Base-by-base conservation (phyloP, 192 early-diverging fungal species). In the Backusella australiensis region DNA sequence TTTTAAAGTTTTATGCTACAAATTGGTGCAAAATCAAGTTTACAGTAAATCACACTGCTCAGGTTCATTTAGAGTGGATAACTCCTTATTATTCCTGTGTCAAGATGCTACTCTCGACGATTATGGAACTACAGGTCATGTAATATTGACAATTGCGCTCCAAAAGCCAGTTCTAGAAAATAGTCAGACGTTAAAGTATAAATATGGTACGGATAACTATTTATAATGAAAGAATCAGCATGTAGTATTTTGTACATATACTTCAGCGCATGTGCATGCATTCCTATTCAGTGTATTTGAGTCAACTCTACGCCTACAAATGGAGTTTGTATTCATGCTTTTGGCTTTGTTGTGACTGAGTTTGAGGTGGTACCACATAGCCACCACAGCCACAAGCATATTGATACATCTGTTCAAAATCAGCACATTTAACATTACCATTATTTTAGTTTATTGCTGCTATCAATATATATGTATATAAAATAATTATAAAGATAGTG, bases 311-410 rank as follows among this genome's bases (percentile, higher is more conserved):
- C 53, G 11, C 21, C 56, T 63, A 63, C 23, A 63, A 63, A 63
- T 63, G 23, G 21, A 63, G 26, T 29, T 63, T 63, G 56, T 59
- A 29, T 63, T 12, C 23, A 26, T 29, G 23, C 6, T 63, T 23
- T 63, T 63, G 56, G 56, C 56, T 63, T 14, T 29, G 56, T 26
- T 63, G 56, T 63, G 56, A 63, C 23, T 63, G 26, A 4, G 7
- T 4, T 26, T 63, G 9, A 29, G 3, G 11, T 63, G 7, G 56
- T 63, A 26, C 26, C 8, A 63, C 56, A 12, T 29, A 26, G 26
- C 56, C 56, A 63, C 56, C 56, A 63, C 53, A 59, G 53, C 53
- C 53, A 59, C 56, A 63, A 26, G 56, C 11, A 63, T 63, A 9
- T 2, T 63, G 12, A 12, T 14, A 63, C 26, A 63, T 63, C 23